Conservation (phyloP, 148 eudicot genomes). For the Chenopodium berlandieri region DNA sequence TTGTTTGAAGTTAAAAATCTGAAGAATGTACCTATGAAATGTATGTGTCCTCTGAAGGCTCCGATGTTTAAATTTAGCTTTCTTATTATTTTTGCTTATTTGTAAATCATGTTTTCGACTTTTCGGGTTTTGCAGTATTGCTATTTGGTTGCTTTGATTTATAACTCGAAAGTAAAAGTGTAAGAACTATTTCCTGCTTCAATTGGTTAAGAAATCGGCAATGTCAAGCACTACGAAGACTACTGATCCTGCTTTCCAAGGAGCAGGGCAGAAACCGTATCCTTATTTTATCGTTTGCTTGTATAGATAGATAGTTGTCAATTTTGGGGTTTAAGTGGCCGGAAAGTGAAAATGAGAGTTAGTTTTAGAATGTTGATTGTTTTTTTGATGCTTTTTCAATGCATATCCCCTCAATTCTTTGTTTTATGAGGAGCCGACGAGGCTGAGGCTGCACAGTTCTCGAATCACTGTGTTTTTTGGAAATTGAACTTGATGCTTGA, state of each 20-base stretch:
- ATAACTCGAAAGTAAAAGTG: conserved; percentile 10
- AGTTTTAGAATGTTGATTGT: not conserved
- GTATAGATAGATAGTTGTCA: too few species aligned
- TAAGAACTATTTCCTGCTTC: not conserved
- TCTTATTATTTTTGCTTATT: not conserved
- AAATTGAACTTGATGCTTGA: not conserved
- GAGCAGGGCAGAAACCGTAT: conserved; percentile 90
- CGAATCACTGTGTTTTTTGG: not conserved
- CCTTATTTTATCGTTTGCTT: conserved; percentile 35
- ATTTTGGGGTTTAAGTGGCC: too few species aligned
- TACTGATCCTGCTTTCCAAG: conserved; percentile 93
- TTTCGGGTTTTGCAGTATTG: conserved; percentile 13
- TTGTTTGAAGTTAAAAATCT: not conserved
- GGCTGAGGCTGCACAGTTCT: not conserved
- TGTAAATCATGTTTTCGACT: not conserved
- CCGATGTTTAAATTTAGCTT: too few species aligned
- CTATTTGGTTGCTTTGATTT: not conserved
- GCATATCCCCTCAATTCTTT: not conserved
- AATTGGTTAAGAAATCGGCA: conserved; percentile 19
- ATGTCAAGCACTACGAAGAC: conserved; percentile 83
- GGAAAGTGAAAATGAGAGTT: not conserved
- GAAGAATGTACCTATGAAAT: not conserved
- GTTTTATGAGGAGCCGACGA: not conserved
- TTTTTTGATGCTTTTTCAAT: not conserved
- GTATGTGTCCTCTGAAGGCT: not conserved